Conservation (phyloP, 1,284 basidiomycete genomes). For the Cutaneotrichosporon cyanovorans region DNA sequence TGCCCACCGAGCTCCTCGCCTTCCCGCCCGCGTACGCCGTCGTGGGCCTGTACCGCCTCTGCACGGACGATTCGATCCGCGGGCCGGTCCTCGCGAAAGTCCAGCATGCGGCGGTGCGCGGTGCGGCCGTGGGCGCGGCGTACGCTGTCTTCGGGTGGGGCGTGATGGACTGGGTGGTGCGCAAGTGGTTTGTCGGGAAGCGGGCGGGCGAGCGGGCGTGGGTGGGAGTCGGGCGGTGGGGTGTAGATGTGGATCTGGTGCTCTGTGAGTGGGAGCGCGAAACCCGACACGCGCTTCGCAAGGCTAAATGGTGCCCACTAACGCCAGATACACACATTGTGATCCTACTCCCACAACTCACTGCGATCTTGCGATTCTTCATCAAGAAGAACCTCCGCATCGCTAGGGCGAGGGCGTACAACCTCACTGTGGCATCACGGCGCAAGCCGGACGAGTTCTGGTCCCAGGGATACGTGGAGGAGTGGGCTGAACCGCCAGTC, state of each 20-base stretch:
- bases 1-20: slow-evolving; percentile 44
- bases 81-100: slow-evolving; percentile 42
- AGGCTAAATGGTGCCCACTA: too few species aligned
- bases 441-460: slow-evolving; percentile 75
- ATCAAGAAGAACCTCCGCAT: slow-evolving; percentile 67
- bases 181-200: slow-evolving; percentile 28
- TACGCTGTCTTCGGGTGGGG: slow-evolving; percentile 37
- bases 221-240: slow-evolving; percentile 24
- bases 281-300: not conserved
- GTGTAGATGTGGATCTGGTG: slow-evolving; percentile 30
- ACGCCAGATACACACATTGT: slow-evolving; percentile 64
- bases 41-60: slow-evolving; percentile 38
- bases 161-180: slow-evolving; percentile 39
- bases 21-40: slow-evolving; percentile 42
- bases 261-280: slow-evolving; percentile 29
- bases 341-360: slow-evolving; percentile 63
- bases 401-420: slow-evolving; percentile 62
- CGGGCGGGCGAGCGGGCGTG: slow-evolving; percentile 20
- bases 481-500: slow-evolving; percentile 65
- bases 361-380: slow-evolving; percentile 67
- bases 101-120: slow-evolving; percentile 41
- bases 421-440: slow-evolving; percentile 68
- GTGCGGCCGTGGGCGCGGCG: slow-evolving; percentile 31
- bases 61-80: slow-evolving; percentile 39
- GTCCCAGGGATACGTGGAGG: slow-evolving; percentile 69